Conservation (phyloP, 2,329 filamentous ascomycete genomes). For the Ascomycota sp. region DNA sequence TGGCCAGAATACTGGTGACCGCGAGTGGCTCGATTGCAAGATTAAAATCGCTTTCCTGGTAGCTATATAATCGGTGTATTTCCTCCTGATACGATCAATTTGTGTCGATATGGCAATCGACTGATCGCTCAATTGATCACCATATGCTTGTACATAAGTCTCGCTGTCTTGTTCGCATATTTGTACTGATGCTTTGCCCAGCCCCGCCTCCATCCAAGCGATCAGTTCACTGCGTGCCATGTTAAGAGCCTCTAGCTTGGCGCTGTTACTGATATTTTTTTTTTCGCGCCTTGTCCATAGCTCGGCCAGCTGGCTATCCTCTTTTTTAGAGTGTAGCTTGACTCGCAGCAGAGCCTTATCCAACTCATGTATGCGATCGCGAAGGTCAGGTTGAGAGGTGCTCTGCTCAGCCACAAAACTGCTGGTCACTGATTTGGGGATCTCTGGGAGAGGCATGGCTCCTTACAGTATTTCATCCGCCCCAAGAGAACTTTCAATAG, state of each 20-base stretch:
- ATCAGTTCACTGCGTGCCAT: constrained; percentile 39
- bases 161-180: constrained; percentile 8
- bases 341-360: constrained; percentile 38
- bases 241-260: constrained; percentile 31
- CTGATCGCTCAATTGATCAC: constrained; percentile 4
- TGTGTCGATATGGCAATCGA: constrained; percentile 15
- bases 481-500: constrained; percentile 27
- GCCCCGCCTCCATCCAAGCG: constrained; percentile 42
- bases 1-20: constrained; percentile 8
- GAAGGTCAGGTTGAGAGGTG: constrained; percentile 19
- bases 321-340: constrained; percentile 33
- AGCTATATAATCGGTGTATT: constrained; percentile 32
- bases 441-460: constrained; percentile 21
- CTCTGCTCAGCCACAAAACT: constrained; percentile 23
- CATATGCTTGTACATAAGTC: constrained; percentile 2
- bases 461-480: constrained; percentile 25
- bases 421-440: constrained; percentile 31
- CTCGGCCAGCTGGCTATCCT: constrained; percentile 32
- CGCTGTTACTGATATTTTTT: constrained; percentile 16
- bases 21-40: constrained; percentile 14
- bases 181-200: constrained; percentile 27
- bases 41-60: constrained; percentile 26
- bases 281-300: constrained; percentile 18
- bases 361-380: constrained; percentile 26
- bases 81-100: constrained; percentile 27